Conservation (phyloP, 2,329 filamentous ascomycete genomes). For the Coniosporium tulheliwenetii region DNA sequence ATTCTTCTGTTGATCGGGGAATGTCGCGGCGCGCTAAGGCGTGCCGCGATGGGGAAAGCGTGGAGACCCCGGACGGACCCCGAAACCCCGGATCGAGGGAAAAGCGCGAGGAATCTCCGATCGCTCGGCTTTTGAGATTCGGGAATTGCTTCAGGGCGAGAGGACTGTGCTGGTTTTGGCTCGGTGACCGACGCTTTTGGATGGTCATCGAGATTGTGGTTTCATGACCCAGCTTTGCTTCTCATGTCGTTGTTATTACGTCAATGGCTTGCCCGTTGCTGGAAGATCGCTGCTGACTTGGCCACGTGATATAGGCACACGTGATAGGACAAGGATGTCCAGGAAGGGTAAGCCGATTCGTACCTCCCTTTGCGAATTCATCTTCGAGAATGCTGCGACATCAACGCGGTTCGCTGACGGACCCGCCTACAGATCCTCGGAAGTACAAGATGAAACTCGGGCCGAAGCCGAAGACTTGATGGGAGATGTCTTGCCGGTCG, state of each 20-base stretch:
- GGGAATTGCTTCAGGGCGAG: too few species aligned
- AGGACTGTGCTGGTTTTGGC: too few species aligned
- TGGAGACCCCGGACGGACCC: too few species aligned
- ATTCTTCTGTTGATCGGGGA: too few species aligned
- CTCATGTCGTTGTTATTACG: neutral
- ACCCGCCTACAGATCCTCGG: constrained; percentile 38
- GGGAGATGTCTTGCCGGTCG: too few species aligned
- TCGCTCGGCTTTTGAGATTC: too few species aligned
- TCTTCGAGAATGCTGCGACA: neutral
- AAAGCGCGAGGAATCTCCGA: too few species aligned
- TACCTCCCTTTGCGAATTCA: neutral
- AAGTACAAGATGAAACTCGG: constrained; percentile 44
- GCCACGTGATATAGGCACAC: constrained; percentile 38
- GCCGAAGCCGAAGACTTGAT: constrained; percentile 7
- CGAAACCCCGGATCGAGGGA: too few species aligned
- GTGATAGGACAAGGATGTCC: constrained; percentile 56
- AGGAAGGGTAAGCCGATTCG: constrained; percentile 35
- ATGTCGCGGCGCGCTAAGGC: too few species aligned
- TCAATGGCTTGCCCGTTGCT: neutral
- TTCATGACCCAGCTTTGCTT: neutral
- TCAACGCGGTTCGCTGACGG: neutral
- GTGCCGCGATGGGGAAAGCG: too few species aligned
- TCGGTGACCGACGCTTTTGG: neutral
- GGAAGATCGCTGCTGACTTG: too few species aligned
- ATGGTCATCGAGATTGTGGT: neutral